phyloP scores from a whole-genome alignment of 1,284 basidiomycete species.

The Melampsora larici-populina region DNA sequence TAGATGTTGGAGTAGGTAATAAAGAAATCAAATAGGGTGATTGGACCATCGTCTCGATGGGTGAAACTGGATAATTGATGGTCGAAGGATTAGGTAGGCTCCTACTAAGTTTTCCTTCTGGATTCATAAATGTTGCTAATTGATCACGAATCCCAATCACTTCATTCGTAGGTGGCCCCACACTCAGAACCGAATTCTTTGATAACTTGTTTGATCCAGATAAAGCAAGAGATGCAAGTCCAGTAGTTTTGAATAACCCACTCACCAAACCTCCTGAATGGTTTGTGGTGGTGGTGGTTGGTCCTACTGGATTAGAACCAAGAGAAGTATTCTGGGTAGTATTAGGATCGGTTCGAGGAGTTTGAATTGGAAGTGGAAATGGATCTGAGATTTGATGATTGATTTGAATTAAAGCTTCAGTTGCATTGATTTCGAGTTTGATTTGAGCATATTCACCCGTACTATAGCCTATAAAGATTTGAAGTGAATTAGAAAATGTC shows the following conservation, averaged over 20 bases:
- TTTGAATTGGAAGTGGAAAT: conserved; percentile 46
- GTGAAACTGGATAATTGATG: conserved; percentile 45
- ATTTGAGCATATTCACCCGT: conserved; percentile 36
- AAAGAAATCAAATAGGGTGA: conserved; percentile 34
- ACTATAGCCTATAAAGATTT: conserved; percentile 31
- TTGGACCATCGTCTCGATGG: conserved; percentile 53
- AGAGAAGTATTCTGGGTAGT: not conserved
- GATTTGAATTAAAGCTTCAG: conserved; percentile 57
- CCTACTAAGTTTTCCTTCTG: conserved; percentile 59
- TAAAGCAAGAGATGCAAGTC: conserved; percentile 8
- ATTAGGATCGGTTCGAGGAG: conserved; percentile 21
- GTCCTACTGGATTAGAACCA: not conserved
- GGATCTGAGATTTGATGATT: conserved; percentile 65
- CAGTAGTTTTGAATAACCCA: conserved; percentile 19
- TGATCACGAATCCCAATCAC: conserved; percentile 30
- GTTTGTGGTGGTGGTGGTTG: not conserved
- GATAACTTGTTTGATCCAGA: conserved; percentile 8
- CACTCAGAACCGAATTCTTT: conserved; percentile 20
- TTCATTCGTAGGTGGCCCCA: conserved; percentile 24
- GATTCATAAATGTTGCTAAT: conserved; percentile 28
- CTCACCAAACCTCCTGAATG: not conserved
- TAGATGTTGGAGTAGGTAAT: conserved; percentile 50
- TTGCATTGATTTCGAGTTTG: conserved; percentile 64
- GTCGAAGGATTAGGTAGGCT: conserved; percentile 51
- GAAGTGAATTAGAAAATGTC: conserved; percentile 43